Conservation (phyloP, 768 basidiomycete species). For the Cystofilobasidium capitatum region DNA sequence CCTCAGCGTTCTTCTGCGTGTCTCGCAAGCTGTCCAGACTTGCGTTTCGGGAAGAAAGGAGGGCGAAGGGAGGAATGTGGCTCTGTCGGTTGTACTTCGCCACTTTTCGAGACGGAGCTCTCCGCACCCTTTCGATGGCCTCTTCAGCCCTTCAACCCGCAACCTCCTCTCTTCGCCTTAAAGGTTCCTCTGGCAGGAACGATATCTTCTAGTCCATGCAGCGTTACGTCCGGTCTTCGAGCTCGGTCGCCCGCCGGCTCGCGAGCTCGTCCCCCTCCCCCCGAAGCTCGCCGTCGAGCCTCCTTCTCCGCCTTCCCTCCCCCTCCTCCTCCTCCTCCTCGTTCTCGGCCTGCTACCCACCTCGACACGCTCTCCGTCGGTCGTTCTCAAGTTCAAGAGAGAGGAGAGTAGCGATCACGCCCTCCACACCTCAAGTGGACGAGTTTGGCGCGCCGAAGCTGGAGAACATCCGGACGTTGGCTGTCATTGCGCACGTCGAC, state of each 20-base stretch:
- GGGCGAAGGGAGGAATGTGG: too few species aligned
- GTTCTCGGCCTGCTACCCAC: background rate
- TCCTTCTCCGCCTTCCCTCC: background rate
- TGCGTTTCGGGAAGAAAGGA: too few species aligned
- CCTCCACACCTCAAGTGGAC: conserved; percentile 18
- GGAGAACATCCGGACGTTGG: conserved; percentile 20
- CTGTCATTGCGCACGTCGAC: conserved; percentile 26
- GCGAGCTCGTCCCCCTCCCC: background rate
- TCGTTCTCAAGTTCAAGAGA: background rate
- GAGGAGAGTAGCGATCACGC: background rate
- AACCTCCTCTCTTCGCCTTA: background rate
- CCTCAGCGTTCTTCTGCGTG: too few species aligned
- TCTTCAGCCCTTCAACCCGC: too few species aligned
- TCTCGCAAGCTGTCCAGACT: too few species aligned
- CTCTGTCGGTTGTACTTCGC: too few species aligned
- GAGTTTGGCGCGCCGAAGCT: conserved; percentile 9
- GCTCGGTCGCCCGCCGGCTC: background rate
- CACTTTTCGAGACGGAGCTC: too few species aligned
- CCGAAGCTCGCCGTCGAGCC: background rate
- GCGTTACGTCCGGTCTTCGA: background rate
- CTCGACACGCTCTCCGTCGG: background rate
- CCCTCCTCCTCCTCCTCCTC: background rate
- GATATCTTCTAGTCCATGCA: background rate
- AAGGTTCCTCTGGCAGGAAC: background rate
- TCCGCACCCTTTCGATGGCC: too few species aligned